Percentiles rank a stretch among this genome's conserved stretches.
Conservation (phyloP, 2,329 filamentous ascomycete genomes). For the Colletotrichum orbiculare region DNA sequence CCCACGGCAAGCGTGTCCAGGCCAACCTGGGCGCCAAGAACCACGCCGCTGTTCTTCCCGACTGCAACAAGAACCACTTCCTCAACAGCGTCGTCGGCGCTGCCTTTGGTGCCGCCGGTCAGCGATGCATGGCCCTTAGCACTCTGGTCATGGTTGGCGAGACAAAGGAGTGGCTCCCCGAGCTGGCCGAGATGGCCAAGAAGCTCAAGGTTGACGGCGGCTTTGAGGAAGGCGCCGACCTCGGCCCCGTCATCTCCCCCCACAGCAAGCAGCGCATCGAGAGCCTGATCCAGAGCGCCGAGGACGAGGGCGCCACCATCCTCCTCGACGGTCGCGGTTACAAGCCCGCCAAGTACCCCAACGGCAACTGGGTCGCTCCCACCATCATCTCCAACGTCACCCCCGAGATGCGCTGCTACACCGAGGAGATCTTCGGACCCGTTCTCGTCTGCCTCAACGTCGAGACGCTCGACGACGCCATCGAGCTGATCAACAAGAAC, state of each 20-base stretch:
- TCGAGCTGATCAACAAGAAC: slow-evolving; percentile 85
- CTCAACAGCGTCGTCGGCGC: slow-evolving; percentile 86
- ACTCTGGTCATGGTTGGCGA: slow-evolving; percentile 87
- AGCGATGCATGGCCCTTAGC: slow-evolving; percentile 88
- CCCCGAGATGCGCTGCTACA: slow-evolving; percentile 85
- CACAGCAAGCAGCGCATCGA: slow-evolving; percentile 85
- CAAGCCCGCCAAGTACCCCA: slow-evolving; percentile 81
- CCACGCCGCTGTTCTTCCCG: slow-evolving; percentile 84
- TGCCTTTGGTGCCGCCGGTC: slow-evolving; percentile 85
- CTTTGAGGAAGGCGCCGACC: slow-evolving; percentile 82
- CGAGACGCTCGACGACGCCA: slow-evolving; percentile 81
- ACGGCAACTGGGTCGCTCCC: slow-evolving; percentile 87
- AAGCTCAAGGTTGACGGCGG: slow-evolving; percentile 80
- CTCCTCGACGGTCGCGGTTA: slow-evolving; percentile 83
- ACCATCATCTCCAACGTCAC: slow-evolving; percentile 87
- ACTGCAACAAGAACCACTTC: slow-evolving; percentile 92
- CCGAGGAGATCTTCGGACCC: slow-evolving; percentile 86
- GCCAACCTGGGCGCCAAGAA: slow-evolving; percentile 91
- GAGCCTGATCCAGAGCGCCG: slow-evolving; percentile 77
- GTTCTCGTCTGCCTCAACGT: slow-evolving; percentile 86
- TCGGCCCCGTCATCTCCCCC: slow-evolving; percentile 84
- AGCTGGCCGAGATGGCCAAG: slow-evolving; percentile 82
- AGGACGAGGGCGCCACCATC: slow-evolving; percentile 84
- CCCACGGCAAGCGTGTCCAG: slow-evolving; percentile 89
- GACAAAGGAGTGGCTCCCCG: slow-evolving; percentile 83